phyloP scores from a whole-genome alignment of 352 stramenopile genomes.

The Pythium utonaiense region DNA sequence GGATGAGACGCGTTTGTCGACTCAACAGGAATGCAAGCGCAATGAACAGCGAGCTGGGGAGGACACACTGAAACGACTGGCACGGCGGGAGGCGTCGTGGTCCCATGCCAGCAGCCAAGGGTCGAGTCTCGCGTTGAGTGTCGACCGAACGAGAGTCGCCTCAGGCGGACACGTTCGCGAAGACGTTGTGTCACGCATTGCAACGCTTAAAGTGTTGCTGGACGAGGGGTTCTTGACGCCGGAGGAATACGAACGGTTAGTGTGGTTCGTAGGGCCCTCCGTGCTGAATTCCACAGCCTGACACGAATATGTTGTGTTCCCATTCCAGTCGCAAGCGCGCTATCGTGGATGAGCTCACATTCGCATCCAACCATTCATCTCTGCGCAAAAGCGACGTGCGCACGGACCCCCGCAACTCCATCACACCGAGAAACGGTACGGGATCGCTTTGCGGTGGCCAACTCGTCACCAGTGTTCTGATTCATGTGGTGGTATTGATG shows the following conservation, averaged over 20 bases:
- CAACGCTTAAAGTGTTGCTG: slow-evolving; percentile 67
- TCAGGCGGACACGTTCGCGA: slow-evolving; percentile 32
- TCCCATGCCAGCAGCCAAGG: background rate
- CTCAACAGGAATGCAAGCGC: slow-evolving; percentile 1
- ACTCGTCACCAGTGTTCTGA: too few relatives aligned
- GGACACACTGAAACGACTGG: slow-evolving; percentile 16
- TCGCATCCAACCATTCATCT: slow-evolving; percentile 29
- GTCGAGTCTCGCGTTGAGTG: slow-evolving; percentile 20
- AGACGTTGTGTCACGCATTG: slow-evolving; percentile 59
- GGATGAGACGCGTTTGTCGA: background rate
- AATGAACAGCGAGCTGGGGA: slow-evolving; percentile 19
- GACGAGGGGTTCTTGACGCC: slow-evolving; percentile 77
- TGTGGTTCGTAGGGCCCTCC: too few relatives aligned
- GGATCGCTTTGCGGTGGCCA: too few relatives aligned
- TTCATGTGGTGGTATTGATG: too few relatives aligned
- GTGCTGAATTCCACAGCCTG: background rate
- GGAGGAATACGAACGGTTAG: slow-evolving; percentile 74
- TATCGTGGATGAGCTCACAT: slow-evolving; percentile 77
- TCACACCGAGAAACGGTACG: slow-evolving; percentile 22
- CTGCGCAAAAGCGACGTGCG: slow-evolving; percentile 15
- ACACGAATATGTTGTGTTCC: background rate
- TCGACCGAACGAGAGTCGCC: slow-evolving; percentile 32
- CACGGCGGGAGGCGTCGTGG: background rate
- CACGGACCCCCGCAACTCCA: slow-evolving; percentile 18
- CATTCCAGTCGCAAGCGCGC: slow-evolving; percentile 50